A percentile compares a stretch with the other conserved stretches of the same genome.
These are phyloP conservation scores for Dillenia suffruticosa DNA, from an alignment of 164 flowering plant species.

Conservation along the genomic window DNA sequence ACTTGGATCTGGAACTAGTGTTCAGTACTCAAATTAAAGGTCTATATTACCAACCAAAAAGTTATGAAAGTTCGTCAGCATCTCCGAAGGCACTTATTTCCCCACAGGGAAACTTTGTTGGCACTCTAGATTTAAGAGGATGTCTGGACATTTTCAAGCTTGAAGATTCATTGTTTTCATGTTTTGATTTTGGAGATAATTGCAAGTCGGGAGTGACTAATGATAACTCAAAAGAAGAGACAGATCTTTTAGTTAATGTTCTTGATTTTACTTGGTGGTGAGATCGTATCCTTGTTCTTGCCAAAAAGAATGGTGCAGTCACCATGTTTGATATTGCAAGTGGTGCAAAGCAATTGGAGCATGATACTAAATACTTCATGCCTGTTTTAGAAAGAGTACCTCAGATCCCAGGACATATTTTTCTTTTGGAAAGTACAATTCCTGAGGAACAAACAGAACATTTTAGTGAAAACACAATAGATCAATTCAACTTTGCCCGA, in stretches of 20 bases:
- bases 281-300: slow-evolving; percentile 52
- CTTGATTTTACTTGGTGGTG: slow-evolving; percentile 96
- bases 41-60: slow-evolving; percentile 39
- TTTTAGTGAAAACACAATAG: slow-evolving; percentile 18
- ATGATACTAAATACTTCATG: slow-evolving; percentile 38
- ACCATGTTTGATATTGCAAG: slow-evolving; percentile 55
- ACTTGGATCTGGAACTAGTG: slow-evolving; percentile 39
- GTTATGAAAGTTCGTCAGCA: slow-evolving; percentile 28
- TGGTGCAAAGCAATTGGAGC: slow-evolving; percentile 33
- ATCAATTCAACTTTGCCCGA: slow-evolving; percentile 28
- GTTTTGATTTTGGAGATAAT: slow-evolving; percentile 18
- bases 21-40: slow-evolving; percentile 58
- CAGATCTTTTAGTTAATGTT: slow-evolving; percentile 28
- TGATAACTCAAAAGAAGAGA: slow-evolving; percentile 13
- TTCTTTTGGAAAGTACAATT: slow-evolving; percentile 52
- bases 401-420: slow-evolving; percentile 44
- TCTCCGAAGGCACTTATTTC: slow-evolving; percentile 76
- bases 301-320: slow-evolving; percentile 52
- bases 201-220: slow-evolving; percentile 12
- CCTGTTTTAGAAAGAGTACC: slow-evolving; percentile 66
- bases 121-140: slow-evolving; percentile 67
- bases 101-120: slow-evolving; percentile 54
- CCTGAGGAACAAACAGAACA: slow-evolving; percentile 22
- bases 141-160: slow-evolving; percentile 50
- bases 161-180: slow-evolving; percentile 34